phyloP scores from a whole-genome alignment of 1,284 basidiomycete species.

The Cutaneotrichosporon curvatum region DNA sequence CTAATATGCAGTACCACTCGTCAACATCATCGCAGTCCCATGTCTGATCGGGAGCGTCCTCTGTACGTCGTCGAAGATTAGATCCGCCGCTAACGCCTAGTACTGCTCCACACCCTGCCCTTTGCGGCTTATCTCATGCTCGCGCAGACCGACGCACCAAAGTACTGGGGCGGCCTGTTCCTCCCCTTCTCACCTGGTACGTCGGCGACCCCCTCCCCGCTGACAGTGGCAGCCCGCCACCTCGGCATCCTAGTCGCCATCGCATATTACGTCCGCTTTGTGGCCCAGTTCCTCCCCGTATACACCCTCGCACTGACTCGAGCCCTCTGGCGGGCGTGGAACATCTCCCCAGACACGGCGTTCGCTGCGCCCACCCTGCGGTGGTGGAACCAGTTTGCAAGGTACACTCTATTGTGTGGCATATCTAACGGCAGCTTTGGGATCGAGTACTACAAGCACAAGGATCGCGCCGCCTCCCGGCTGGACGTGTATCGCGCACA shows the following conservation, averaged over 20 bases:
- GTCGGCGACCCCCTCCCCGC: slow-evolving; percentile 1
- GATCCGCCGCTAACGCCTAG: slow-evolving; percentile 8
- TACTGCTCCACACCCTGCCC: slow-evolving; percentile 23
- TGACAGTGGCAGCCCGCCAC: slow-evolving; percentile 9
- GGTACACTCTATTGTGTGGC: neutral
- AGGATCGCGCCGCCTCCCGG: neutral
- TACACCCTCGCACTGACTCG: slow-evolving; percentile 4
- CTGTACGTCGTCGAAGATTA: neutral
- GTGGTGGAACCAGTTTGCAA: slow-evolving; percentile 15
- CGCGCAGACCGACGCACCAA: slow-evolving; percentile 23
- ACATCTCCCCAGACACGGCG: neutral
- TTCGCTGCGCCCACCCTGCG: neutral
- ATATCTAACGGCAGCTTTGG: slow-evolving; percentile 7
- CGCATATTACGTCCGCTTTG: slow-evolving; percentile 10
- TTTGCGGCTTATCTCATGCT: slow-evolving; percentile 23
- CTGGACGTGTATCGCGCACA: slow-evolving; percentile 16
- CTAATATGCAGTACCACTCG: slow-evolving; percentile 15
- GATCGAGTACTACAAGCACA: slow-evolving; percentile 10
- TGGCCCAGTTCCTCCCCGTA: slow-evolving; percentile 4
- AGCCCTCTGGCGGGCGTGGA: slow-evolving; percentile 6
- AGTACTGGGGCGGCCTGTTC: slow-evolving; percentile 18
- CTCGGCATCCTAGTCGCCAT: slow-evolving; percentile 17
- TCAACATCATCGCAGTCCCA: slow-evolving; percentile 19
- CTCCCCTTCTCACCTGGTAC: slow-evolving; percentile 24
- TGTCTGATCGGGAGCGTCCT: slow-evolving; percentile 14